A percentile compares a stretch with the other conserved stretches of the same genome.
These are phyloP conservation scores for Chaetomium sp. DNA, from an alignment of 2,329 filamentous ascomycete species.

Conservation along the genomic window DNA sequence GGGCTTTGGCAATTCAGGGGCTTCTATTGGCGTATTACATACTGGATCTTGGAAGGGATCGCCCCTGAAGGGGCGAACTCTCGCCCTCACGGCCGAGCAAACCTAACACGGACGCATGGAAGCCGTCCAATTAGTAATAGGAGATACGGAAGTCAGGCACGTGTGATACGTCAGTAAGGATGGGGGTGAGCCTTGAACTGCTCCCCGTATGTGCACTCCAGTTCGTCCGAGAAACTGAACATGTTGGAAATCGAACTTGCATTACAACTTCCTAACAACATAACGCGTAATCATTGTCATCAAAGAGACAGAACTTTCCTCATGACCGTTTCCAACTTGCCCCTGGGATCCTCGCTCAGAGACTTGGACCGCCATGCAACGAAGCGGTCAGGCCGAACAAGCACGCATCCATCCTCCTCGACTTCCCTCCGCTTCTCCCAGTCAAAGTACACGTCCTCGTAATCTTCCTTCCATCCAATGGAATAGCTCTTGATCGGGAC, in stretches of 20 bases:
- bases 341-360: conserved; percentile 28
- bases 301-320: conserved; percentile 28
- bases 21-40: neutral
- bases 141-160: too few relatives aligned
- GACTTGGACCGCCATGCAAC: conserved; percentile 52
- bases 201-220: neutral
- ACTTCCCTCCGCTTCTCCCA: conserved; percentile 58
- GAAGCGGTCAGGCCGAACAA: conserved; percentile 61
- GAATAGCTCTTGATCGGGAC: conserved; percentile 52
- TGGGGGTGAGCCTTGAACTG: too few relatives aligned
- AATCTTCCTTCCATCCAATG: conserved; percentile 62
- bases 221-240: neutral
- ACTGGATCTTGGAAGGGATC: neutral
- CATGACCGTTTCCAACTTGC: conserved; percentile 33
- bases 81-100: too few relatives aligned
- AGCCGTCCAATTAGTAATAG: too few relatives aligned
- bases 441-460: conserved; percentile 63
- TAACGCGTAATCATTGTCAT: neutral
- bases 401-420: conserved; percentile 59
- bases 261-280: neutral
- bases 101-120: neutral
- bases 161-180: too few relatives aligned
- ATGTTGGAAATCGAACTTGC: neutral
- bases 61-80: neutral
- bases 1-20: neutral